phyloP scores from a whole-genome alignment of 225 moss, liverwort and hornwort genomes.

The Anthoceros angustus region DNA sequence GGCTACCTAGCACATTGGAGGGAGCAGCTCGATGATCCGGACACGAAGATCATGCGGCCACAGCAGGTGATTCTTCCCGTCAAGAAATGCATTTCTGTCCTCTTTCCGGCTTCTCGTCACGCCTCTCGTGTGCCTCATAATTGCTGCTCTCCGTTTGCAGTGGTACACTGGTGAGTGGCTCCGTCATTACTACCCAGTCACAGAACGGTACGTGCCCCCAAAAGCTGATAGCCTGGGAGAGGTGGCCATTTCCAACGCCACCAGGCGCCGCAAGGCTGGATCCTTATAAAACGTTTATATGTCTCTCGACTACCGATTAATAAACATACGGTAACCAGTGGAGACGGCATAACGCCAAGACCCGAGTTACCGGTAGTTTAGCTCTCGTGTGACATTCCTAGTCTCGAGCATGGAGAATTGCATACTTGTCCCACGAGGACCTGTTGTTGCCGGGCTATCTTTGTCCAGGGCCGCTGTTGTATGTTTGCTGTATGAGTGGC shows the following conservation, averaged over 20 bases:
- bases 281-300: not conserved
- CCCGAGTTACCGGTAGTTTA: too few relatives aligned
- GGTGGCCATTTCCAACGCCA: constrained; percentile 68
- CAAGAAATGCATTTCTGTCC: not conserved
- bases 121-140: not conserved
- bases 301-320: too few relatives aligned
- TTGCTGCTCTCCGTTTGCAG: constrained; percentile 20
- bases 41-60: constrained; percentile 92
- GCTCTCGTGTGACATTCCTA: too few relatives aligned
- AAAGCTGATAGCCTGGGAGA: constrained; percentile 42
- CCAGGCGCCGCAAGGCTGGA: constrained; percentile 59
- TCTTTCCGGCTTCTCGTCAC: not conserved
- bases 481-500: too few relatives aligned
- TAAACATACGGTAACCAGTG: too few relatives aligned
- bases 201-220: constrained; percentile 26
- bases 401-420: too few relatives aligned
- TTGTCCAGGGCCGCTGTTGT: too few relatives aligned
- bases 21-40: constrained; percentile 65
- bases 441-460: too few relatives aligned
- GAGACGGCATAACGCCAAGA: too few relatives aligned
- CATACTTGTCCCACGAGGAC: too few relatives aligned
- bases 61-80: constrained; percentile 45
- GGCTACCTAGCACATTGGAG: constrained; percentile 94
- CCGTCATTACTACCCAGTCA: constrained; percentile 42
- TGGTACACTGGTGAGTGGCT: constrained; percentile 89